Evolutionary conservation across 2,329 filamentous ascomycete species (phyloP), one percentile per base, ranked within the genome.

Genomic region (Chaetomiaceae sp.): DNA sequence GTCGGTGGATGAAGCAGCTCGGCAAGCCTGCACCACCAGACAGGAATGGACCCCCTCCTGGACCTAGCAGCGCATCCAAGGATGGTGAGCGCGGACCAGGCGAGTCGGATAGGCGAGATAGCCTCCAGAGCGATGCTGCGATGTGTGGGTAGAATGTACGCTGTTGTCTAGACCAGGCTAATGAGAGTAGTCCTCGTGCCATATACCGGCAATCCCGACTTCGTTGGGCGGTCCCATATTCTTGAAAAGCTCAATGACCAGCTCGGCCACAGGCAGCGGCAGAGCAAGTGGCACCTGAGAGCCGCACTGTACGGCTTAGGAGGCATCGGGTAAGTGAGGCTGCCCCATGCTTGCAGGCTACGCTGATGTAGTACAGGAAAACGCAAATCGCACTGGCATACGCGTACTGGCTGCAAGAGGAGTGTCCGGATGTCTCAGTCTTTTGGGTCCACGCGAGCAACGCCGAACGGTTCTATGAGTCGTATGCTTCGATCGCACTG

Each of bases 381-480:
- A 67, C 66, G 8, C 66, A 69, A 51, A 64, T 69, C 15, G 67
- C 65, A 0, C 43, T 69, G 14, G 59, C 54, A 8, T 69, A 68
- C 34, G 56, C 47, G 7, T 64, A 64, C 45, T 61, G 63, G 63
- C 47, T 64, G 4, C 51, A 36, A 1, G 40, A 62, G 12, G 45
- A 29, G 12, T 47, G 29, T 14, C 59, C 59, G 1, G 62, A 65
- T 1, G 47, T 61, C 6, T 68, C 67, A 0, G 48, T 71, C 0
- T 70, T 68, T 42, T 71, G 68, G 68, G 61, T 71, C 12, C 63
- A 69, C 46, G 68, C 65, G 0, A 68, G 64, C 54, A 70, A 54
- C 51, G 31, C 52, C 0, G 60, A 67, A 14, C 65, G 63, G 5
- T 68, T 70, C 43, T 61, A 59, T 4, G 53, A 67, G 53, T 48